These are phyloP conservation scores for Drosera spatulata DNA, from an alignment of 179 eudicot genomes.

Conservation along the genomic window DNA sequence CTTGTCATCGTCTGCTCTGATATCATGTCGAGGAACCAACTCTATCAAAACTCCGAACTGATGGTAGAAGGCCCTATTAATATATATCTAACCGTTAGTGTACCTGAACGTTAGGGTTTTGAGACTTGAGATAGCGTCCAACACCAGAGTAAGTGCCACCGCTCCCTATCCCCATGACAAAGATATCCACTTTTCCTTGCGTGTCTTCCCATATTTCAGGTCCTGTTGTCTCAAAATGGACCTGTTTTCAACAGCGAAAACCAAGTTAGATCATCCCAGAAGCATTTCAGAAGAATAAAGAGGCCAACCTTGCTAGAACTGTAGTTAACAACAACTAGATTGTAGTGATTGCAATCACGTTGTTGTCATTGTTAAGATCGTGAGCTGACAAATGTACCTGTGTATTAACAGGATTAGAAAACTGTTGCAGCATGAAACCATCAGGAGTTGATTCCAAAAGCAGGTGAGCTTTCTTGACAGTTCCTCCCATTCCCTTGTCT, in stretches of 20 bases:
- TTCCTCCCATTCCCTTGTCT: conserved; percentile 90
- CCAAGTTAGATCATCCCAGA: no score
- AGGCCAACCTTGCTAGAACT: no score
- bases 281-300: no score
- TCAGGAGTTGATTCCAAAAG: conserved; percentile 65
- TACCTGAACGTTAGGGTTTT: conserved; percentile 90
- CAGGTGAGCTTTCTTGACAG: conserved; percentile 80
- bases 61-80: no score
- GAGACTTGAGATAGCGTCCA: conserved; percentile 83
- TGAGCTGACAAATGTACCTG: conserved; percentile 30
- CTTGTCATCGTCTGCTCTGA: no score
- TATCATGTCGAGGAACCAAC: no score
- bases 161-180: conserved; percentile 96
- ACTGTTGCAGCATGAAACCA: conserved; percentile 91
- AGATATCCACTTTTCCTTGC: conserved; percentile 78
- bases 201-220: conserved; percentile 99
- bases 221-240: conserved; percentile 93
- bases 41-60: no score
- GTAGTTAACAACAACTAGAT: no score
- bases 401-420: conserved; percentile 74
- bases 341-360: no score
- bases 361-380: no score
- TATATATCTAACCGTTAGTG: no score
- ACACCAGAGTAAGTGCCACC: conserved; percentile 96
- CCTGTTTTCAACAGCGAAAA: conserved; percentile 20